phyloP scores from a whole-genome alignment of 768 basidiomycete species.

The Termitomyces sp. region DNA sequence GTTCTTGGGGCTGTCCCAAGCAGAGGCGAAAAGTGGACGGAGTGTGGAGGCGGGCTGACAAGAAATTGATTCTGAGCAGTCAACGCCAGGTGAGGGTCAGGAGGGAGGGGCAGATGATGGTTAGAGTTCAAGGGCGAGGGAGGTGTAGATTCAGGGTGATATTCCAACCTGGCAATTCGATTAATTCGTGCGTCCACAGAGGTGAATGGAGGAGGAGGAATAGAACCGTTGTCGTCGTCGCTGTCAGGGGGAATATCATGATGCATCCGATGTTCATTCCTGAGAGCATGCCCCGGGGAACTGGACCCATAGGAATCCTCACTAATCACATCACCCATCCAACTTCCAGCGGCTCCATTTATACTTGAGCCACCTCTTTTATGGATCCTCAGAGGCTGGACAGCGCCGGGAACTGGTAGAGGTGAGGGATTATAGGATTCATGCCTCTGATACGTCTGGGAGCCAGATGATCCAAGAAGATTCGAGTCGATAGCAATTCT shows the following conservation, averaged over 20 bases:
- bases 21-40: neutral
- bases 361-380: slow-evolving; percentile 24
- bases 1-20: slow-evolving; percentile 11
- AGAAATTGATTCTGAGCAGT: slow-evolving; percentile 8
- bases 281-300: slow-evolving; percentile 1
- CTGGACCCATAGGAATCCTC: neutral
- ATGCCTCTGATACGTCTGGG: slow-evolving; percentile 7
- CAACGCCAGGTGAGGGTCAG: slow-evolving; percentile 7
- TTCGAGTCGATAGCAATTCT: neutral
- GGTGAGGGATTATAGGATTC: neutral
- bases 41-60: neutral
- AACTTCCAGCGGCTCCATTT: slow-evolving; percentile 12
- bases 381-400: slow-evolving; percentile 36
- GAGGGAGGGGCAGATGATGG: slow-evolving; percentile 11
- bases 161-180: slow-evolving; percentile 28
- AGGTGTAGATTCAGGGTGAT: slow-evolving; percentile 23
- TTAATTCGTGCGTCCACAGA: slow-evolving; percentile 34
- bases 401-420: slow-evolving; percentile 13
- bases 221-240: slow-evolving; percentile 23
- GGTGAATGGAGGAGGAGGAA: slow-evolving; percentile 40
- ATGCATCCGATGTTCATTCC: slow-evolving; percentile 5
- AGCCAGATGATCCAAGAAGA: slow-evolving; percentile 10
- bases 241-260: slow-evolving; percentile 15
- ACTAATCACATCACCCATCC: slow-evolving; percentile 5
- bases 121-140: slow-evolving; percentile 21